Percentiles rank a stretch among this genome's conserved stretches.
phyloP scores from a whole-genome alignment of 768 basidiomycete species.

The Suillus decipiens region DNA sequence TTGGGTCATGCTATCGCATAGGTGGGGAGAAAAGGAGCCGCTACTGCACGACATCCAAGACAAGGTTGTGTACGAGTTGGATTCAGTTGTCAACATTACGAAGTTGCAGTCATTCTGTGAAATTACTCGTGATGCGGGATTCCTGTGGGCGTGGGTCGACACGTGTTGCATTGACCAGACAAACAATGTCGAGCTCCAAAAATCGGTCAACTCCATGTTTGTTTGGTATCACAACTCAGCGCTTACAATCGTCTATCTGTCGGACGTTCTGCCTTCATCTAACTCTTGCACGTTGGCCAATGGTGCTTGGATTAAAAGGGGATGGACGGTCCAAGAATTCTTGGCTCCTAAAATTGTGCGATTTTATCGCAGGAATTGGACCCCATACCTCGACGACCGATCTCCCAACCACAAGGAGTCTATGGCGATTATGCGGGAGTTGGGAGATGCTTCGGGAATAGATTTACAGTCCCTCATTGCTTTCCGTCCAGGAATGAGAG shows the following conservation, averaged over 20 bases:
- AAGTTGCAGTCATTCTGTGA: conserved; percentile 33
- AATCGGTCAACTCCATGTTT: conserved; percentile 33
- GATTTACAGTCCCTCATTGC: not conserved
- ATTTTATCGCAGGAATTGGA: conserved; percentile 28
- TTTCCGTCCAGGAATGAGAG: not conserved
- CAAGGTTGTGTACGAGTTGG: conserved; percentile 23
- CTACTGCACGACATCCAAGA: conserved; percentile 19
- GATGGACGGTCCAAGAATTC: conserved; percentile 32
- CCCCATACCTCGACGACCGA: conserved; percentile 3
- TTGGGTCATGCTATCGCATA: conserved; percentile 31
- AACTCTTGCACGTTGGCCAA: not conserved
- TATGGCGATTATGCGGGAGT: not conserved
- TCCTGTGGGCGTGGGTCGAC: conserved; percentile 31
- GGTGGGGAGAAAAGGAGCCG: conserved; percentile 24
- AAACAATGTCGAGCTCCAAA: conserved; percentile 24
- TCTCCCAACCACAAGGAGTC: not conserved
- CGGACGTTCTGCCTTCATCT: conserved; percentile 16
- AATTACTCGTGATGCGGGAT: conserved; percentile 29
- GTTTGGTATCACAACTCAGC: conserved; percentile 28
- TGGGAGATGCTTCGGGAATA: not conserved
- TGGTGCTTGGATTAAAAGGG: conserved; percentile 23
- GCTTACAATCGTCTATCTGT: conserved; percentile 28
- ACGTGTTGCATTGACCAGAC: conserved; percentile 31
- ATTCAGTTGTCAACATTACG: not conserved
- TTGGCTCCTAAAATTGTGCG: conserved; percentile 28